These are phyloP conservation scores for Aspergillus texensis DNA, from an alignment of 2,329 filamentous ascomycete species.

Conservation along the genomic window DNA sequence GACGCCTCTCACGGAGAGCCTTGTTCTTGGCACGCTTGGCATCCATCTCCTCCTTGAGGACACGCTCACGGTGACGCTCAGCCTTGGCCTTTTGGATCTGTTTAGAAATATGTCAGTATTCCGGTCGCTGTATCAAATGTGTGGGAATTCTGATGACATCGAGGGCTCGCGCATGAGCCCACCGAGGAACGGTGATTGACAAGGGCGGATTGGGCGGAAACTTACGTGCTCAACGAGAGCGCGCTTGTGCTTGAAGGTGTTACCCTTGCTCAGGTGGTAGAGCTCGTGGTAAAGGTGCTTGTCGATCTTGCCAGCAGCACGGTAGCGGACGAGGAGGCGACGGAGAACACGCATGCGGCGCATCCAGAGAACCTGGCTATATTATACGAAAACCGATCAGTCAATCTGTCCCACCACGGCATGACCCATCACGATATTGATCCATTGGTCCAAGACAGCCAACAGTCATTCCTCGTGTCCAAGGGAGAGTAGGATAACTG, in stretches of 20 bases:
- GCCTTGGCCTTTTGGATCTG: constrained; percentile 99
- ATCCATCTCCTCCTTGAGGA: constrained; percentile 99
- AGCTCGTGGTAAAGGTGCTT: constrained; percentile 99
- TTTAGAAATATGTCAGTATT: constrained; percentile 30
- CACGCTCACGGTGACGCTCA: constrained; percentile 94
- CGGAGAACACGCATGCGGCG: constrained; percentile 98
- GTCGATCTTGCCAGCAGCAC: constrained; percentile 99
- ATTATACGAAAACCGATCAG: constrained; percentile 29
- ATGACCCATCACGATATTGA: background rate
- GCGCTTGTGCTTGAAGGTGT: constrained; percentile 99
- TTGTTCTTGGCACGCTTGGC: constrained; percentile 99
- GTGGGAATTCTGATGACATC: background rate
- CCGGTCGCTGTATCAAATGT: background rate
- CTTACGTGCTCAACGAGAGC: constrained; percentile 99
- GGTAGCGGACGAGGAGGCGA: constrained; percentile 99
- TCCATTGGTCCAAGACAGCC: background rate
- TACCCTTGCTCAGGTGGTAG: constrained; percentile 99
- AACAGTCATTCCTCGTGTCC: background rate
- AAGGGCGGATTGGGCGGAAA: constrained; percentile 19
- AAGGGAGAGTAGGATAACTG: constrained; percentile 18
- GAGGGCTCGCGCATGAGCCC: background rate
- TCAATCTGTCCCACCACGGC: background rate
- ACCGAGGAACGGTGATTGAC: background rate
- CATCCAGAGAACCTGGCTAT: constrained; percentile 98
- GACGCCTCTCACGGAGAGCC: constrained; percentile 98